Percentiles rank a stretch among this genome's conserved stretches.
Conservation (phyloP, 1,139 yeast species). For the Candida gigantensis region DNA sequence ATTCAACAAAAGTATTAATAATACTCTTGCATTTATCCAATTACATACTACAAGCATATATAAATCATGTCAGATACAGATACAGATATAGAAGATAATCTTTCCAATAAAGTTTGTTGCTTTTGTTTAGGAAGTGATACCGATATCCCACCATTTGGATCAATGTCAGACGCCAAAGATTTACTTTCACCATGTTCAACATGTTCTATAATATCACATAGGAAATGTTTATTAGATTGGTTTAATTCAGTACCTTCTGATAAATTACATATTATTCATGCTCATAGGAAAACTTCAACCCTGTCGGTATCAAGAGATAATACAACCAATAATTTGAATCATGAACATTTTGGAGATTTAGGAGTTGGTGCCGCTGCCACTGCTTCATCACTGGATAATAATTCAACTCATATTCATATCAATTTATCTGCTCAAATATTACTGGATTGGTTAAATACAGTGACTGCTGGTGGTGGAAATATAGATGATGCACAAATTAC, state of each 20-base stretch:
- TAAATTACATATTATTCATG: conserved; percentile 28
- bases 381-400: conserved; percentile 8
- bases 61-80: conserved; percentile 6
- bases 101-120: conserved; percentile 26
- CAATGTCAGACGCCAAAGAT: conserved; percentile 38
- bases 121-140: conserved; percentile 44
- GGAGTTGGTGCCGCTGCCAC: conserved; percentile 19
- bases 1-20: too few species aligned
- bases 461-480: conserved; percentile 6
- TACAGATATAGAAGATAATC: conserved; percentile 2
- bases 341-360: conserved; percentile 11
- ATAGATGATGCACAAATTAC: conserved; percentile 2
- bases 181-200: conserved; percentile 44
- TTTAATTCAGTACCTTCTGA: conserved; percentile 38
- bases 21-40: too few species aligned
- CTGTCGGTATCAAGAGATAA: conserved; percentile 5
- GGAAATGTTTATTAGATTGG: conserved; percentile 48
- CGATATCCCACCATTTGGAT: conserved; percentile 47
- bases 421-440: conserved; percentile 22
- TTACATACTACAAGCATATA: too few species aligned
- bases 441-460: conserved; percentile 20
- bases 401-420: conserved; percentile 17
- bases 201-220: conserved; percentile 40
- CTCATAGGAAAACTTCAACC: conserved; percentile 7
- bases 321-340: background rate